Evolutionary conservation across 2,329 filamentous ascomycete genomes (phyloP), one percentile per base, ranked within the genome.

Genomic region (Nemania sp.): DNA sequence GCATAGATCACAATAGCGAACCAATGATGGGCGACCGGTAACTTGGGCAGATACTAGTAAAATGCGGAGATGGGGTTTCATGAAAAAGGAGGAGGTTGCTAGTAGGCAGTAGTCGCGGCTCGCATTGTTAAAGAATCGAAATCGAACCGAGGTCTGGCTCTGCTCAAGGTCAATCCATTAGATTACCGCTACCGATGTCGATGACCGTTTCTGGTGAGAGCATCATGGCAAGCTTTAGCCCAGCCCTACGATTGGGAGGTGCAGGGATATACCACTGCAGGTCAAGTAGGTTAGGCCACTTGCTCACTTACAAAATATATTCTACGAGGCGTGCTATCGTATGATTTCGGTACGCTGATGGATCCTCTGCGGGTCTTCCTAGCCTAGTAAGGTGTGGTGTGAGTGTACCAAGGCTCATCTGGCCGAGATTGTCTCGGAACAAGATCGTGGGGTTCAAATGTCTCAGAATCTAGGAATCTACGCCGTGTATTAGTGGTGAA

Each of bases 61-160:
- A 45, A 62, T 67, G 67, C 67, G 64, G 67, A 66, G 66, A 66
- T 54, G 32, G 59, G 54, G 67, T 69, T 69, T 69, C 63, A 66
- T 62, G 59, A 66, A 52, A 62, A 53, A 52, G 62, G 57, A 57
- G 45, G 51, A 65, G 52, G 62, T 62, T 58, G 56, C 32, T 18
- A 15, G 47, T 35, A 54, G 51, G 6, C 24, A 29, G 27, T 29
- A 27, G 24, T 45, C 41, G 41, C 41, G 41, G 41, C 41, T 45
- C 20, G 47, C 8, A 51, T 2, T 51, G 47, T 20, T 26, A n/a
- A 27, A 51, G 47, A 51, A 27, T 24, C 2, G 41, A 45, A 51
- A 27, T 24, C 2, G 41, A 45, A 45, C 41, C 41, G 41, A 45
- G 41, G 15, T 45, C 41, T 45, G 41, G 41, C 41, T 45, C 6